These are phyloP conservation scores for Corymbia calophylla DNA, from an alignment of 441 rosid genomes.

Conservation along the genomic window DNA sequence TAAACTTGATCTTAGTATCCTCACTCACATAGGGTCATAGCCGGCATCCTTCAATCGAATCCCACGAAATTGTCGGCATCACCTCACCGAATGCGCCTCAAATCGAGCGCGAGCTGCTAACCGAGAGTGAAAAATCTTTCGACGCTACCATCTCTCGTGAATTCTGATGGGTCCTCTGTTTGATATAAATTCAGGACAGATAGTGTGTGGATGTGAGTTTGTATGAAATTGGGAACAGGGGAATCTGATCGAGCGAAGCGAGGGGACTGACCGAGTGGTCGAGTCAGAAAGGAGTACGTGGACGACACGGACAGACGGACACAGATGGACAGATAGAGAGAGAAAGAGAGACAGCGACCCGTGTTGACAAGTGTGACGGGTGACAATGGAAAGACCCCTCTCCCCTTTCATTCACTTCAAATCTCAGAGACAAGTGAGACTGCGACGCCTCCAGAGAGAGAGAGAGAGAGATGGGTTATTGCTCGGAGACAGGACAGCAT, in stretches of 20 bases:
- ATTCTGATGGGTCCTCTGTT: neutral
- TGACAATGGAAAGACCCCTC: neutral
- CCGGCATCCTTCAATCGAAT: neutral
- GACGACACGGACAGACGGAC: neutral
- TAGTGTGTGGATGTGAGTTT: neutral
- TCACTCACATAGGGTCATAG: neutral
- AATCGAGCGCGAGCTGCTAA: neutral
- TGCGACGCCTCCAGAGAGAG: neutral
- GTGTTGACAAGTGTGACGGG: neutral
- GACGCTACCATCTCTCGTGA: neutral
- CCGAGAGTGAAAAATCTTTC: neutral
- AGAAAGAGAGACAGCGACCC: neutral
- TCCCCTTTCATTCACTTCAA: neutral
- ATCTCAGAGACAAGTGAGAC: neutral
- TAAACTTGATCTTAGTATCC: neutral
- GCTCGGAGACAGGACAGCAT: conserved; percentile 25
- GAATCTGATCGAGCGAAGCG: neutral
- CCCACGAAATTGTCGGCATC: neutral
- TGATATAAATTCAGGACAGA: neutral
- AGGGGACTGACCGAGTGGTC: neutral
- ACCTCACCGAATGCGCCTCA: neutral
- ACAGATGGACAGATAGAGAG: neutral
- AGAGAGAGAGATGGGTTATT: neutral
- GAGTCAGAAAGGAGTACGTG: neutral
- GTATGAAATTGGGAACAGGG: neutral